phyloP scores from a whole-genome alignment of 306 rosid species.

The Castanopsis chinensis region DNA sequence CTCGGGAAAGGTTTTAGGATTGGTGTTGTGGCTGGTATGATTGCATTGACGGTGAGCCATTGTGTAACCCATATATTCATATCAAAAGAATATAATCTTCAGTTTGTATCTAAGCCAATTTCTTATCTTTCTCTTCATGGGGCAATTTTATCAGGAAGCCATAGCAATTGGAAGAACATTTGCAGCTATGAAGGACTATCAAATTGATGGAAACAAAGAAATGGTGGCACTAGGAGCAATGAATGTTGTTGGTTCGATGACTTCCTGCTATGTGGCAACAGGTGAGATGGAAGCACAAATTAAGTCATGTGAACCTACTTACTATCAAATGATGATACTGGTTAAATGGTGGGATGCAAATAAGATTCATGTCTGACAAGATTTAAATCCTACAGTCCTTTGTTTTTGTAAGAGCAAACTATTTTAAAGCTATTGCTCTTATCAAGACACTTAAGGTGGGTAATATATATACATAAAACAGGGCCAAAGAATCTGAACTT shows the following conservation, averaged over 20 bases:
- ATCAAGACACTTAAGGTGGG: neutral
- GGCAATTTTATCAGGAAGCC: conserved; percentile 66
- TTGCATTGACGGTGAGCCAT: conserved; percentile 80
- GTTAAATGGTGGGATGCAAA: neutral
- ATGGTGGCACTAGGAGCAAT: conserved; percentile 93
- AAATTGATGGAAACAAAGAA: conserved; percentile 94
- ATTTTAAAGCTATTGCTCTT: neutral
- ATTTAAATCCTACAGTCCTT: neutral
- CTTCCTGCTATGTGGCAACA: conserved; percentile 98
- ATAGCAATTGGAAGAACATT: conserved; percentile 95
- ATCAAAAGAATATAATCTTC: conserved; percentile 16
- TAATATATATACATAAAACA: neutral
- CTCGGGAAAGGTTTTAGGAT: conserved; percentile 73
- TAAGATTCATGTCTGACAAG: neutral
- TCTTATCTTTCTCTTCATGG: neutral
- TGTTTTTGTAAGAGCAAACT: neutral
- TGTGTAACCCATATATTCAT: conserved; percentile 20
- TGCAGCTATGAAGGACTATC: conserved; percentile 94
- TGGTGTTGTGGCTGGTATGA: conserved; percentile 82
- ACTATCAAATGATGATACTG: neutral
- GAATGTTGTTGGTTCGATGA: conserved; percentile 91
- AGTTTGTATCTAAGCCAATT: conserved; percentile 5
- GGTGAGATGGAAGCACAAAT: conserved; percentile 49
- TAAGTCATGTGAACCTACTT: neutral
- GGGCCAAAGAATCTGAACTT: neutral